Conservation (phyloP, 2,329 filamentous ascomycete species). For the Fusarium sp. region DNA sequence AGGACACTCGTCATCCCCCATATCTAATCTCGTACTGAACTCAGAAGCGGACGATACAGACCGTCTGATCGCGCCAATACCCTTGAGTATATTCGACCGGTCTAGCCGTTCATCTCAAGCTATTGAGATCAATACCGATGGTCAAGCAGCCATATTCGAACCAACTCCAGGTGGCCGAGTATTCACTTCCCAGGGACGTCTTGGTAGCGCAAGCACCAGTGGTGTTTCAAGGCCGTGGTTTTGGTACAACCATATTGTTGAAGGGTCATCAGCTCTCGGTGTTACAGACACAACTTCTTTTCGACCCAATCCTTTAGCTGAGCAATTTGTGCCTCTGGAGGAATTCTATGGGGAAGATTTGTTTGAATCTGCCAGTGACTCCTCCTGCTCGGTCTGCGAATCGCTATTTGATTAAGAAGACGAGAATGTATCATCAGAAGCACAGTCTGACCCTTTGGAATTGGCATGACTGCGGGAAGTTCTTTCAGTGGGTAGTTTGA, state of each 20-base stretch:
- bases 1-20: neutral
- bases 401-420: neutral
- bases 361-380: conserved; percentile 10
- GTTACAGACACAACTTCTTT: neutral
- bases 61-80: neutral
- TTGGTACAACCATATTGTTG: neutral
- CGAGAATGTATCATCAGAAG: neutral
- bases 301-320: neutral
- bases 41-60: conserved; percentile 1
- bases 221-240: neutral
- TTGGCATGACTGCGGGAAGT: neutral
- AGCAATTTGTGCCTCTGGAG: neutral
- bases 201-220: neutral
- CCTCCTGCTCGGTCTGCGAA: neutral
- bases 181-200: neutral
- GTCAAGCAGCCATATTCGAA: neutral
- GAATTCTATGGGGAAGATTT: neutral
- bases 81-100: neutral
- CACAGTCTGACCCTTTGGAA: neutral
- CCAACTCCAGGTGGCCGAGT: conserved; percentile 4
- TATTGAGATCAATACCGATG: neutral
- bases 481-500: neutral
- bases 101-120: neutral
- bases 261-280: neutral
- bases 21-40: neutral